Evolutionary conservation across 2,329 filamentous ascomycete genomes (phyloP).

Genomic region (Sphaerulina musiva): DNA sequence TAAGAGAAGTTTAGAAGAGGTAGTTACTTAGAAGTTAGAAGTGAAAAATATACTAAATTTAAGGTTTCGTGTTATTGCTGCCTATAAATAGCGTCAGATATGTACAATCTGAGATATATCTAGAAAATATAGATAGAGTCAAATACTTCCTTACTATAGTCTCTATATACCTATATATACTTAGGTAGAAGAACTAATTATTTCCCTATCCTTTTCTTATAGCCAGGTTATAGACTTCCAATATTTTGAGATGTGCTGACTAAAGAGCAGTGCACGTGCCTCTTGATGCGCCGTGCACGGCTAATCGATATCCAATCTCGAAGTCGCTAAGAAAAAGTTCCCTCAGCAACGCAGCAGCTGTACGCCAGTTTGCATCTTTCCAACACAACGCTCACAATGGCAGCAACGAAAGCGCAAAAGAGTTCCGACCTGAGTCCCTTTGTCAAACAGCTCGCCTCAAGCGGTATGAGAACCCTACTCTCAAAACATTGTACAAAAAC

Average conservation of each 20-base stretch:
- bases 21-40: background rate
- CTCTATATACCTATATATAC: background rate
- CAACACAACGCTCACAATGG: constrained; percentile 12
- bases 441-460: constrained; percentile 75
- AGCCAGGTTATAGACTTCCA: no score
- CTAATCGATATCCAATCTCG: background rate
- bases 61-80: background rate
- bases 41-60: background rate
- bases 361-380: background rate
- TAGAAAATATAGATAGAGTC: background rate
- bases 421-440: constrained; percentile 47
- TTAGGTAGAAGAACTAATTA: background rate
- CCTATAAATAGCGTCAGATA: background rate
- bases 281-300: background rate
- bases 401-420: constrained; percentile 12
- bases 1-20: background rate
- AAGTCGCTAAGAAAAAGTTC: background rate
- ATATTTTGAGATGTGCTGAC: background rate
- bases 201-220: background rate
- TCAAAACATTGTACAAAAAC: background rate
- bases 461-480: constrained; percentile 58
- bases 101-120: background rate
- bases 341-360: background rate
- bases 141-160: background rate
- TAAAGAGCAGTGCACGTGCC: background rate